These are phyloP conservation scores for Arthrinium puccinioides DNA, from an alignment of 2,329 filamentous ascomycete genomes.

Conservation along the genomic window DNA sequence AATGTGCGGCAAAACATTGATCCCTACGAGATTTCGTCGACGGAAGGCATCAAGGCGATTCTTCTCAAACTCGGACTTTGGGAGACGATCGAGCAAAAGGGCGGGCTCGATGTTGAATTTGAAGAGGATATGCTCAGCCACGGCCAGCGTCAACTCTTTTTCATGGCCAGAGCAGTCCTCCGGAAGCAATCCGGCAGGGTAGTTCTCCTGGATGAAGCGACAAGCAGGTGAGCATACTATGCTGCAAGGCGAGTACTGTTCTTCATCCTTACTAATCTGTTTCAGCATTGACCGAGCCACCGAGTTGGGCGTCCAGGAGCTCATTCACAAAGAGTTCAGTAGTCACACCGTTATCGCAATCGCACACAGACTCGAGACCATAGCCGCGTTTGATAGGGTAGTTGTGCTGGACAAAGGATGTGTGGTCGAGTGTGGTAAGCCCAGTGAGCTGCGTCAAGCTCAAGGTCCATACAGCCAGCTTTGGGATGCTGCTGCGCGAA, in stretches of 20 bases:
- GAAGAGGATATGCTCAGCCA: constrained; percentile 36
- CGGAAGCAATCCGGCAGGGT: constrained; percentile 24
- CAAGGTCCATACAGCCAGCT: constrained; percentile 1
- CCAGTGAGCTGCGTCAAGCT: constrained; percentile 5
- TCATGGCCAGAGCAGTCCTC: constrained; percentile 17
- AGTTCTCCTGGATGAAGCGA: constrained; percentile 37
- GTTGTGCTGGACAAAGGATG: constrained; percentile 41
- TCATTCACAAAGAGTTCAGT: constrained; percentile 10
- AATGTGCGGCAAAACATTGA: constrained; percentile 28
- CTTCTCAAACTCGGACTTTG: constrained; percentile 14
- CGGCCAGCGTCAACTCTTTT: constrained; percentile 34
- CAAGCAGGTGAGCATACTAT: constrained; percentile 20
- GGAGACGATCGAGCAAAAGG: constrained; percentile 12
- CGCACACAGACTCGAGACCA: constrained; percentile 25
- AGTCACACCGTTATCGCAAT: constrained; percentile 37
- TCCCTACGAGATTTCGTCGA: constrained; percentile 14
- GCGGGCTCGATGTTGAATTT: constrained; percentile 22
- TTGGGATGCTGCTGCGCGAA: constrained; percentile 1
- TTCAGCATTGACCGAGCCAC: constrained; percentile 11
- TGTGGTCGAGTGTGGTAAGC: constrained; percentile 31
- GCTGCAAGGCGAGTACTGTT: neutral
- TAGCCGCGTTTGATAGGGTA: constrained; percentile 40
- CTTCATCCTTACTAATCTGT: neutral
- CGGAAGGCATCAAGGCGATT: constrained; percentile 12
- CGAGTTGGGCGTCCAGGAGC: constrained; percentile 7